Conservation (phyloP, 2,329 filamentous ascomycete species). For the Alternaria sp. region DNA sequence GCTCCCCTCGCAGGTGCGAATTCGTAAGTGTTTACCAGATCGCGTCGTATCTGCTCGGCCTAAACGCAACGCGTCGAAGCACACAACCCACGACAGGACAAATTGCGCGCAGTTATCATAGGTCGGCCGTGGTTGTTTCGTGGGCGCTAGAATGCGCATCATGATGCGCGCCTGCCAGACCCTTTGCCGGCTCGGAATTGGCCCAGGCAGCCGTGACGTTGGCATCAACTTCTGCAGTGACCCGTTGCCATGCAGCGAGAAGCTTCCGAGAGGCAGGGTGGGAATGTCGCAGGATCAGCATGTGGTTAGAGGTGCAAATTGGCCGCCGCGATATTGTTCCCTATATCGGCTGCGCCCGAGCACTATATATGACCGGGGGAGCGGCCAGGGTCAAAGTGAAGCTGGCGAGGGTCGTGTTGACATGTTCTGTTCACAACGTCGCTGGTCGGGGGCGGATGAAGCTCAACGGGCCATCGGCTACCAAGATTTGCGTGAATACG, state of each 20-base stretch:
- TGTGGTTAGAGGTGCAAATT: constrained; percentile 14
- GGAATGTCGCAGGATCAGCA: constrained; percentile 14
- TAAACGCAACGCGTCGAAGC: constrained; percentile 33
- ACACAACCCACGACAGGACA: constrained; percentile 9
- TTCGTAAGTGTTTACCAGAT: constrained; percentile 29
- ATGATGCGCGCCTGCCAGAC: constrained; percentile 25
- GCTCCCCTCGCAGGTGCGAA: constrained; percentile 8
- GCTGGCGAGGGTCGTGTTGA: constrained; percentile 15
- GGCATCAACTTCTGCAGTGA: constrained; percentile 33
- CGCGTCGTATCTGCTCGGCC: constrained; percentile 29
- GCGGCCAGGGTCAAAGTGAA: constrained; percentile 22
- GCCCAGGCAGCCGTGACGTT: constrained; percentile 23
- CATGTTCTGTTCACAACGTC: constrained; percentile 9
- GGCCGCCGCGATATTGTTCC: constrained; percentile 18
- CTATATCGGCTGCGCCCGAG: constrained; percentile 25
- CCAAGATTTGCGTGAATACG: constrained; percentile 10
- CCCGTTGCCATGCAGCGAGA: constrained; percentile 34
- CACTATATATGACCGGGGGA: constrained; percentile 19
- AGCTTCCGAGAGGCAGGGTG: constrained; percentile 28
- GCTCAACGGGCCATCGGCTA: constrained; percentile 26
- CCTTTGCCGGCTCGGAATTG: constrained; percentile 27
- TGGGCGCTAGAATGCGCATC: constrained; percentile 32
- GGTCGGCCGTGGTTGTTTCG: constrained; percentile 18
- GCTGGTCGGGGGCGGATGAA: constrained; percentile 10
- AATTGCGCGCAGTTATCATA: constrained; percentile 15